phyloP scores from a whole-genome alignment of 2,329 filamentous ascomycete species.

The Aspergillus nomiae region DNA sequence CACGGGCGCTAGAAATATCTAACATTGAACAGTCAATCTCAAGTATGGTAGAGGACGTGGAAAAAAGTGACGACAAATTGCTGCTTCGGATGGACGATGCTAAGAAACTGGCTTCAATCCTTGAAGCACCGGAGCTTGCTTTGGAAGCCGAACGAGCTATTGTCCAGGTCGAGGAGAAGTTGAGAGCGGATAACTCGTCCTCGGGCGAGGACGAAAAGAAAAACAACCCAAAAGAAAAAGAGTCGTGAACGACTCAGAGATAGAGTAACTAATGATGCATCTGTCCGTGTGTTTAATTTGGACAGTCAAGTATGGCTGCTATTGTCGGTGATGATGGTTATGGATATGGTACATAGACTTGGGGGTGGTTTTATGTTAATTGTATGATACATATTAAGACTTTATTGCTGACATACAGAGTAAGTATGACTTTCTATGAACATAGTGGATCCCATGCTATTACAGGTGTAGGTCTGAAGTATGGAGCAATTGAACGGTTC shows the following conservation, averaged over 20 bases:
- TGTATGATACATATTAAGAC: not conserved
- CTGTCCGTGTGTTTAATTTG: not conserved
- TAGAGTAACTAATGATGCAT: not conserved
- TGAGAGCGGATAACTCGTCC: slow-evolving; percentile 27
- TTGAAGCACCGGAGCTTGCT: slow-evolving; percentile 70
- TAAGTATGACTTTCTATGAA: not conserved
- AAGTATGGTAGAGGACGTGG: slow-evolving; percentile 36
- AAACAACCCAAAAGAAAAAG: slow-evolving; percentile 22
- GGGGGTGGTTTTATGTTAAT: not conserved
- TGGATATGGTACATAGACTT: not conserved
- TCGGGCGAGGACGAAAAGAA: slow-evolving; percentile 19
- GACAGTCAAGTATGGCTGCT: not conserved
- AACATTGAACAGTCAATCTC: slow-evolving; percentile 30
- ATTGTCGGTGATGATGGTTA: not conserved
- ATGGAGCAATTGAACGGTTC: not conserved
- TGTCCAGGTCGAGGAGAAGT: slow-evolving; percentile 63
- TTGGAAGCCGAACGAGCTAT: slow-evolving; percentile 75
- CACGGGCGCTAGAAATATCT: slow-evolving; percentile 32
- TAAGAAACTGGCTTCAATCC: slow-evolving; percentile 59
- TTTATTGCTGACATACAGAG: not conserved
- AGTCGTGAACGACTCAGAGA: slow-evolving; percentile 17
- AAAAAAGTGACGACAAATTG: slow-evolving; percentile 50
- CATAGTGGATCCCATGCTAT: not conserved
- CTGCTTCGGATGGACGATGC: slow-evolving; percentile 52
- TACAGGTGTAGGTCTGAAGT: not conserved